phyloP scores from a whole-genome alignment of 805 yeast genomes.

The Soucietia sequanensis region DNA sequence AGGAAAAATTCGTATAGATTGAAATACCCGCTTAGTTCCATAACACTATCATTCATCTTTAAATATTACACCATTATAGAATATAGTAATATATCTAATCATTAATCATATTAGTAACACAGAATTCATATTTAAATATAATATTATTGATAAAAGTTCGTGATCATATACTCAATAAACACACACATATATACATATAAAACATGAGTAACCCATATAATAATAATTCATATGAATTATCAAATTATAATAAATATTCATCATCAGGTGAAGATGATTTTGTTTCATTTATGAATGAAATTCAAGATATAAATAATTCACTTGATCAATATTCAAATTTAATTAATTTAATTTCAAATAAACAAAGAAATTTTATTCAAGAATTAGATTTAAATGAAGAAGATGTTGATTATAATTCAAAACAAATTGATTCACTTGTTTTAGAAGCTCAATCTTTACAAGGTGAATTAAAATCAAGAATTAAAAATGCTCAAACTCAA shows the following conservation, averaged over 20 bases:
- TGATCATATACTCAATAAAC: too few relatives aligned
- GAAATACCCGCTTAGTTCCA: too few relatives aligned
- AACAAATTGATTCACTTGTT: slow-evolving; percentile 73
- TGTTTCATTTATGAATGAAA: slow-evolving; percentile 44
- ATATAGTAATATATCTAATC: too few relatives aligned
- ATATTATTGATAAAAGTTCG: too few relatives aligned
- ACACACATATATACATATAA: too few relatives aligned
- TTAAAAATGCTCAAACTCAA: slow-evolving; percentile 71
- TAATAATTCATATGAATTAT: slow-evolving; percentile 26
- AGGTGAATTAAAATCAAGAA: slow-evolving; percentile 66
- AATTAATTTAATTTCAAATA: slow-evolving; percentile 38
- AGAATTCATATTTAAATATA: too few relatives aligned
- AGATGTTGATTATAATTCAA: slow-evolving; percentile 57
- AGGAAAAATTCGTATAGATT: too few relatives aligned
- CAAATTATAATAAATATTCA: slow-evolving; percentile 21
- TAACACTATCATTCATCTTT: too few relatives aligned
- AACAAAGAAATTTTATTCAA: slow-evolving; percentile 40
- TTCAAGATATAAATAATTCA: slow-evolving; percentile 42
- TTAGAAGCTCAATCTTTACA: slow-evolving; percentile 80
- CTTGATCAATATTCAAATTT: slow-evolving; percentile 41
- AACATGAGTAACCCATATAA: slow-evolving; percentile 39
- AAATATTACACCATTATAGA: too few relatives aligned
- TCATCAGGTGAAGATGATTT: slow-evolving; percentile 38
- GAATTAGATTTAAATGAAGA: slow-evolving; percentile 40
- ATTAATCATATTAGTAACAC: too few relatives aligned